phyloP scores from a whole-genome alignment of 345 rosid genomes.

The Eucalyptus cloeziana region DNA sequence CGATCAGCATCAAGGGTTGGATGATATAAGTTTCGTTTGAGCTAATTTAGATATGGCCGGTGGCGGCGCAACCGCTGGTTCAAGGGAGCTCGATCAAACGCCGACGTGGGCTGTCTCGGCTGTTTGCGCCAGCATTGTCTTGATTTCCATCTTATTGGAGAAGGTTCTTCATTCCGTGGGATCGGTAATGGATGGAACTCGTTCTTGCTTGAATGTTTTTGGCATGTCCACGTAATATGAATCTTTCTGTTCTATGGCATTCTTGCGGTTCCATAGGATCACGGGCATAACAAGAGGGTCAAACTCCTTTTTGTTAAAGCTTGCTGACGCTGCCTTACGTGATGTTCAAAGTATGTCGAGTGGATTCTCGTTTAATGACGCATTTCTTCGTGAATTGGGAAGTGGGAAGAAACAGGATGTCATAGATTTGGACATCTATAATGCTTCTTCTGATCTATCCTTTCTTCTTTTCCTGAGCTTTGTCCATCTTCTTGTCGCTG shows the following conservation, averaged over 20 bases:
- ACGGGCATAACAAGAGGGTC: background rate
- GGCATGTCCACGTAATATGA: background rate
- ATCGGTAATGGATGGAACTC: slow-evolving; percentile 13
- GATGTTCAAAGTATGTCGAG: background rate
- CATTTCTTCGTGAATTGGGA: background rate
- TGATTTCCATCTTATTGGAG: slow-evolving; percentile 67
- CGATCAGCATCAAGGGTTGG: background rate
- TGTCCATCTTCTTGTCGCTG: background rate
- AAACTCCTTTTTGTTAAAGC: background rate
- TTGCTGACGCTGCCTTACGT: background rate
- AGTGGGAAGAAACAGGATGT: background rate
- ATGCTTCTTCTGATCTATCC: background rate
- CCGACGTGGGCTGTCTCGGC: slow-evolving; percentile 94
- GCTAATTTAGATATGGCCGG: slow-evolving; percentile 25
- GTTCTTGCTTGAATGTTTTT: background rate
- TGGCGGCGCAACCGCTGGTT: slow-evolving; percentile 21
- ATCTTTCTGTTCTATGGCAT: background rate
- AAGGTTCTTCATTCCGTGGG: slow-evolving; percentile 47
- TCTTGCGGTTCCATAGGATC: background rate
- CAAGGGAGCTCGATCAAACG: slow-evolving; percentile 83
- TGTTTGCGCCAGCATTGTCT: slow-evolving; percentile 52
- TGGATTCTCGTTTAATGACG: background rate
- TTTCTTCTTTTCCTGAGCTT: background rate
- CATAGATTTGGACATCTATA: background rate
- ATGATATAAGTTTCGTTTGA: background rate